Evolutionary conservation across 2,329 filamentous ascomycete species (phyloP).

Genomic region (Arthrobotrys musiformis): DNA sequence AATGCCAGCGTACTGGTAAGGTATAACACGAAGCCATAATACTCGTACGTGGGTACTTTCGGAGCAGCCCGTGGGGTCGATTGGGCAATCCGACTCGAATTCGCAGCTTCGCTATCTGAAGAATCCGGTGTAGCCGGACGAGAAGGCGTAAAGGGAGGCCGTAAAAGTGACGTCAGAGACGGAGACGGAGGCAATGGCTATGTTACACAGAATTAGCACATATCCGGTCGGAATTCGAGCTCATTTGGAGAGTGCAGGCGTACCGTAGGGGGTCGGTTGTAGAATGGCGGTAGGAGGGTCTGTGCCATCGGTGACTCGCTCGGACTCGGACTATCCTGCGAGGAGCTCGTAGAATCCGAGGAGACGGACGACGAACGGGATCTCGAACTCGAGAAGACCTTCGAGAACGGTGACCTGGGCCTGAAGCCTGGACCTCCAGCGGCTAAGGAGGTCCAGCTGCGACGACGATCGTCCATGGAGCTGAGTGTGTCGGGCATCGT

Average conservation of each 20-base stretch:
- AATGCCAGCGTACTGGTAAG: slow-evolving; percentile 86
- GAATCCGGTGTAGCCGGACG: slow-evolving; percentile 93
- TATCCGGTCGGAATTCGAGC: neutral
- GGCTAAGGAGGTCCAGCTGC: slow-evolving; percentile 50
- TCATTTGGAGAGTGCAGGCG: neutral
- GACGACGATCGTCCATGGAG: slow-evolving; percentile 45
- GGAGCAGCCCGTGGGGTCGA: slow-evolving; percentile 85
- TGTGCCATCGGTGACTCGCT: slow-evolving; percentile 52
- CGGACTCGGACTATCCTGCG: slow-evolving; percentile 49
- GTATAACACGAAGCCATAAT: slow-evolving; percentile 98
- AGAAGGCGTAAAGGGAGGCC: slow-evolving; percentile 77
- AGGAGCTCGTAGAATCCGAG: slow-evolving; percentile 47
- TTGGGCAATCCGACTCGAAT: slow-evolving; percentile 69
- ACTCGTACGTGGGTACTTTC: slow-evolving; percentile 98
- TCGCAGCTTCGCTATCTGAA: slow-evolving; percentile 83
- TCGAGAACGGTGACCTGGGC: slow-evolving; percentile 49
- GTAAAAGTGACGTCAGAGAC: slow-evolving; percentile 88
- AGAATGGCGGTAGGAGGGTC: slow-evolving; percentile 83
- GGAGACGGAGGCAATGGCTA: slow-evolving; percentile 86
- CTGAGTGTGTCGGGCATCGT: slow-evolving; percentile 28
- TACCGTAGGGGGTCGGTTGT: slow-evolving; percentile 88
- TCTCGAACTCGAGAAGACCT: slow-evolving; percentile 49
- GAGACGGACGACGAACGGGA: slow-evolving; percentile 38
- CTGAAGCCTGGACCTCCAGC: slow-evolving; percentile 41
- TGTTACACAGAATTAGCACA: slow-evolving; percentile 1